phyloP scores from a whole-genome alignment of 129 eudicot genomes.

The Centaurea solstitialis region DNA sequence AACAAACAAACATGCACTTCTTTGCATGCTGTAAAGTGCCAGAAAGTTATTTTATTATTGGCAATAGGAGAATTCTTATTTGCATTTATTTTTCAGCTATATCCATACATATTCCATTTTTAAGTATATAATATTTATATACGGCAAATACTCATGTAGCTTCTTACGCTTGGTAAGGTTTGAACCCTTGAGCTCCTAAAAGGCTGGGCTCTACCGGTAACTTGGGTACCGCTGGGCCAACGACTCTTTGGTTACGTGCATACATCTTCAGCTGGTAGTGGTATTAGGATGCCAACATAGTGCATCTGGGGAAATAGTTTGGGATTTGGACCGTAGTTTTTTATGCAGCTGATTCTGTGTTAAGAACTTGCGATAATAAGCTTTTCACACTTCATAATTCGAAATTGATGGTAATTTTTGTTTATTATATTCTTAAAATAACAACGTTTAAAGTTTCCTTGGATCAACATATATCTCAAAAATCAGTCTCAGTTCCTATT shows the following conservation, averaged over 20 bases:
- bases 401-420: neutral
- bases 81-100: conserved; percentile 2
- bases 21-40: neutral
- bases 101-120: neutral
- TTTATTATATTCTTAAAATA: neutral
- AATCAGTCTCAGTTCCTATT: neutral
- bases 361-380: neutral
- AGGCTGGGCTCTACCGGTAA: neutral
- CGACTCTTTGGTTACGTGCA: neutral
- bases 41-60: neutral
- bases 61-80: neutral
- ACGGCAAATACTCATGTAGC: neutral
- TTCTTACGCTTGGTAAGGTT: neutral
- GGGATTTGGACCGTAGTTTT: neutral
- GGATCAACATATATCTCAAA: conserved; percentile 13
- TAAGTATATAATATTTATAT: neutral
- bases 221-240: neutral
- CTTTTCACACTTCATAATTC: neutral
- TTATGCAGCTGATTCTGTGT: neutral
- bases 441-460: neutral
- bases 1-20: neutral
- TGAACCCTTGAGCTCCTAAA: neutral
- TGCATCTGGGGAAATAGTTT: conserved; percentile 6
- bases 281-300: neutral
- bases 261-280: neutral